Evolutionary conservation across 2,329 filamentous ascomycete genomes (phyloP), one percentile per base, ranked within the genome.

Genomic region (Ceratocystis smalleyi): DNA sequence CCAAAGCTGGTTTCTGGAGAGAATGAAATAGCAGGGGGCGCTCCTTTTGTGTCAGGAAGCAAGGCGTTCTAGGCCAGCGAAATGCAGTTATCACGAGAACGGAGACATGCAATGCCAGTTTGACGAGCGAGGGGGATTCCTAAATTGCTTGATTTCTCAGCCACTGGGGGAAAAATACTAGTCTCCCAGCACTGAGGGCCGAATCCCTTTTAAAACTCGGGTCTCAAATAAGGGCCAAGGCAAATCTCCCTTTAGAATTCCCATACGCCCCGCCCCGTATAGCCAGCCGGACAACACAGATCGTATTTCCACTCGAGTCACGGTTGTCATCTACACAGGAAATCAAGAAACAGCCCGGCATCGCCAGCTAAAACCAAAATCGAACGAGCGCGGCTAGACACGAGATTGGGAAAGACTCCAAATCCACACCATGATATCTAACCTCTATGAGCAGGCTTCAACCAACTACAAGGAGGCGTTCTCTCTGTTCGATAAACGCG

Each of bases 401-500:
- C 43, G 27, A 60, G 17, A n/a, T 8, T 27, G 12, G 24, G 19
- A 47, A 32, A 60, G 24, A 40, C 10, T 45, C 47, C 27, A 27
- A 60, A 64, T 15, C 24, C 22, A 7, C 19, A 43, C 17, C 22
- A 66, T 64, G 65, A 49, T 59, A 71, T 77, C 79, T 81, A 81
- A 81, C 73, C 72, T 77, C 67, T 78, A 74, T 70, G 79, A 81
- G 68, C 82, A 86, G 83, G 83, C 83, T 75, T 85, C 82, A 68
- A 97, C 92, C 79, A 97, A 99, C 87, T 99, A 97, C 89, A 97
- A 97, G 82, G 94, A 99, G 86, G 94, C 94, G 71, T 99, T 99
- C 78, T 91, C 91, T 72, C 88, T 99, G 75, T 99, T 97, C 81
- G 94, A 99, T 83, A 97, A 96, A 86, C 92, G 94, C 76, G 94